Conservation (phyloP, 257 asterid genomes). For the Nemophila menziesii region DNA sequence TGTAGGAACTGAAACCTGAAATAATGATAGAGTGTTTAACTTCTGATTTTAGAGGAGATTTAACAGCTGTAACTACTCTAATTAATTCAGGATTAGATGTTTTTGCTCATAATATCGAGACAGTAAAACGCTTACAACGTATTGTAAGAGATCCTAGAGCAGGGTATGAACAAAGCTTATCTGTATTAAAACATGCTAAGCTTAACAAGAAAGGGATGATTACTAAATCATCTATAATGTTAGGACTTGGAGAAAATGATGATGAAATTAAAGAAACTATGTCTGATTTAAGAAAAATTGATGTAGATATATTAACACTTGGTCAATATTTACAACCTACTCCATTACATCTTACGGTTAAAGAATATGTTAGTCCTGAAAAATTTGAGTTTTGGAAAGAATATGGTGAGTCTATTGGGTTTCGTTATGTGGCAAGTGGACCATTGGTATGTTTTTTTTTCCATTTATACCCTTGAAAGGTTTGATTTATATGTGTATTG, state of each 20-base stretch:
- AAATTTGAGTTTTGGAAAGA: conserved; percentile 87
- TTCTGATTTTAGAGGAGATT: conserved; percentile 93
- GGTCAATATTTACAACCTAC: conserved; percentile 98
- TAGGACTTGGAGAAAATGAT: conserved; percentile 97
- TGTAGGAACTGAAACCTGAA: conserved; percentile 73
- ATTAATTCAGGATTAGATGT: conserved; percentile 90
- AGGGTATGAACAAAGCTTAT: conserved; percentile 90
- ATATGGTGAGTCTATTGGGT: conserved; percentile 94
- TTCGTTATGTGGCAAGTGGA: conserved; percentile 96
- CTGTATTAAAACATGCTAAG: conserved; percentile 86
- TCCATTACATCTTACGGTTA: conserved; percentile 88
- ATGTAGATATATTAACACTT: conserved; percentile 80
- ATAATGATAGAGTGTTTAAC: conserved; percentile 94
- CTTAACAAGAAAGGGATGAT: conserved; percentile 72
- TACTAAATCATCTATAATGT: conserved; percentile 86
- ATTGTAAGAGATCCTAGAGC: conserved; percentile 97
- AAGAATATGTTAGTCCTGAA: conserved; percentile 83
- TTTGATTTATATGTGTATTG: background rate
- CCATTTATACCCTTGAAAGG: too few relatives aligned
- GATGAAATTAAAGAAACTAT: conserved; percentile 84
- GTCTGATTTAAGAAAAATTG: conserved; percentile 83
- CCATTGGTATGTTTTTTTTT: conserved; percentile 53
- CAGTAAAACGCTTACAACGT: conserved; percentile 81
- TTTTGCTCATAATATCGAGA: conserved; percentile 88
- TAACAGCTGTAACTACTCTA: conserved; percentile 61